Conservation (phyloP, 2,329 filamentous ascomycete species). For the Paraconiothyrium sp. region DNA sequence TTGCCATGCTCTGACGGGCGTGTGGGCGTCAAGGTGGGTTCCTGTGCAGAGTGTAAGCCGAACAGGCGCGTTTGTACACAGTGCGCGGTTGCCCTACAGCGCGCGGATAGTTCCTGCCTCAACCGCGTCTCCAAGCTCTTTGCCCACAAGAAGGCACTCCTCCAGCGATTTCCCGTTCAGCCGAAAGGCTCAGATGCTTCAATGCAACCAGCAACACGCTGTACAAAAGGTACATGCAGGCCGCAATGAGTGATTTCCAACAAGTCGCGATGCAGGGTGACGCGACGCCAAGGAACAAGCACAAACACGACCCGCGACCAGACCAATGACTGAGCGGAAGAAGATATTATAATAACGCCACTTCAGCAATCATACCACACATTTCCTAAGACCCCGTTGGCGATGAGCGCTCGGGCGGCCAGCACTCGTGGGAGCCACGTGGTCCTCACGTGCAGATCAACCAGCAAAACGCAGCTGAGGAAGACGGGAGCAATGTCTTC, state of each 20-base stretch:
- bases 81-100: not conserved
- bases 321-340: not conserved
- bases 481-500: not conserved
- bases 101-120: not conserved
- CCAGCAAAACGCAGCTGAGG: not conserved
- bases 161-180: not conserved
- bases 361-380: not conserved
- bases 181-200: not conserved
- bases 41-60: constrained; percentile 41
- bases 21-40: constrained; percentile 9
- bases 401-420: not conserved
- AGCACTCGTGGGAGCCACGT: not conserved
- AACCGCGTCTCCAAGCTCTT: not conserved
- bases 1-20: constrained; percentile 30
- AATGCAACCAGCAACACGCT: not conserved
- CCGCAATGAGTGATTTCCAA: not conserved
- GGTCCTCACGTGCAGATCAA: not conserved
- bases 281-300: not conserved
- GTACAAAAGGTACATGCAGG: not conserved
- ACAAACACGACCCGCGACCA: not conserved
- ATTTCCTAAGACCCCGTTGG: not conserved
- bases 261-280: not conserved
- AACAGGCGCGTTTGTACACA: constrained; percentile 41
- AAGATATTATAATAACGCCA: not conserved
- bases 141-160: not conserved